Percentiles rank a stretch among this genome's conserved stretches.
Conservation (phyloP, 2,329 filamentous ascomycete species). For the Neonectria ditissima region DNA sequence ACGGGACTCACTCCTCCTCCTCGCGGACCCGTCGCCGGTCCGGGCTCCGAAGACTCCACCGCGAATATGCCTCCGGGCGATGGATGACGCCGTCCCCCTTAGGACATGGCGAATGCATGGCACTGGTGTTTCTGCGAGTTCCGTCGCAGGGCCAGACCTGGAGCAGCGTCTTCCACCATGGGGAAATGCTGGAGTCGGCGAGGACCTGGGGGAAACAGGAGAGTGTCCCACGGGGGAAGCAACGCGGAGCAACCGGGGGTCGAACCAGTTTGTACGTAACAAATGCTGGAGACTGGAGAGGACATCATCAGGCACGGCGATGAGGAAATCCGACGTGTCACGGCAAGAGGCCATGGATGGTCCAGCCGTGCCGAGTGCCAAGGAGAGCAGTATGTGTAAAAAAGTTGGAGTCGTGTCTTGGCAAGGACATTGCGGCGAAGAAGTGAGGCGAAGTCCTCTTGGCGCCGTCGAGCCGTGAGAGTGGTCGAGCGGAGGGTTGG, state of each 20-base stretch:
- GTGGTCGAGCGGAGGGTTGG: background rate
- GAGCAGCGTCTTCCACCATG: conserved; percentile 20
- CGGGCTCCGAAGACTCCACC: conserved; percentile 24
- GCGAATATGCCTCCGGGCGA: conserved; percentile 10
- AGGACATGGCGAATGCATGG: background rate
- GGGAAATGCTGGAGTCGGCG: conserved; percentile 36
- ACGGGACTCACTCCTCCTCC: conserved; percentile 17
- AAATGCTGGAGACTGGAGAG: conserved; percentile 19
- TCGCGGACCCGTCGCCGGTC: conserved; percentile 19
- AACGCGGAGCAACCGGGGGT: conserved; percentile 15
- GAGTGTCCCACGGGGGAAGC: conserved; percentile 40
- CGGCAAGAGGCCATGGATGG: background rate
- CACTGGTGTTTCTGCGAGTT: background rate
- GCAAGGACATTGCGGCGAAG: conserved; percentile 11
- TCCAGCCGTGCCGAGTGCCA: background rate
- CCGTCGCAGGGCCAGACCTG: conserved; percentile 5
- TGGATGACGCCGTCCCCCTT: background rate
- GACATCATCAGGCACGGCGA: conserved; percentile 1
- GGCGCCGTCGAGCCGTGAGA: conserved; percentile 7
- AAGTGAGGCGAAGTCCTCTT: conserved; percentile 6
- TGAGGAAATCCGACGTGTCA: conserved; percentile 17
- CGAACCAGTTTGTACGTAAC: conserved; percentile 43
- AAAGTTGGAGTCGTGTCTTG: conserved; percentile 15
- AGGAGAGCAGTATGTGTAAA: background rate
- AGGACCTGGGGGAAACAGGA: conserved; percentile 30